Evolutionary conservation across 2,329 filamentous ascomycete species (phyloP), one percentile per base, ranked within the genome.

Genomic region (Whalleya microplaca): DNA sequence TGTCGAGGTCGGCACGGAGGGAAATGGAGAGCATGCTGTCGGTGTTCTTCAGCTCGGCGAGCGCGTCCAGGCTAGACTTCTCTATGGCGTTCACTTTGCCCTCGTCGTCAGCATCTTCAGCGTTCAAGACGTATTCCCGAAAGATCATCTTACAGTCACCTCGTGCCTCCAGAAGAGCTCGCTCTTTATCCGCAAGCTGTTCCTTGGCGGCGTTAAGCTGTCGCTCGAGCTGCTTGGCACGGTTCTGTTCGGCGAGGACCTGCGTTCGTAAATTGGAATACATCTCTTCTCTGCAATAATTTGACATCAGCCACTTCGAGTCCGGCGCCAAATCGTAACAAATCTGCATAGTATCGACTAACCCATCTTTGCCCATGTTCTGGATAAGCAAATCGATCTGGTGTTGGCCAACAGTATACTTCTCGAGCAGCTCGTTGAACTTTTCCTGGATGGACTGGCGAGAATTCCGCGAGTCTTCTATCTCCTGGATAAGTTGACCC

Each of bases 21-120:
- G 84, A 87, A 18, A 78, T 74, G 16, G 82, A 81, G 56, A 88
- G 80, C 59, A 86, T 75, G 59, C 80, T 78, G 69, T 88, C 84
- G 6, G 84, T 80, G 41, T 76, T 77, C 73, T 86, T 86, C 63
- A 88, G 76, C 62, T 83, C 80, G 48, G 84, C 78, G 3, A 88
- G 73, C 18, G 82, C 83, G 21, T 81, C 77, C 12, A 80, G 66
- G 32, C 80, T 79, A n/a, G 81, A 80, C 66, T 84, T 80, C 44
- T 79, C 78, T 23, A 85, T 74, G 23, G 80, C 81, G 44, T 76
- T 79, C 49, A 87, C 76, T 80, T 71, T 57, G 52, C 54, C 50
- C 44, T 59, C 53, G 55, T 63, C 9, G 64, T 74, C 58, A 72
- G 67, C 58, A 62, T 65, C 46, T 32, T 60, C 55, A 21, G 40